Percentiles rank a stretch among this genome's conserved stretches.
Conservation (phyloP, 805 yeast species). For the Starmerella tilneyi region DNA sequence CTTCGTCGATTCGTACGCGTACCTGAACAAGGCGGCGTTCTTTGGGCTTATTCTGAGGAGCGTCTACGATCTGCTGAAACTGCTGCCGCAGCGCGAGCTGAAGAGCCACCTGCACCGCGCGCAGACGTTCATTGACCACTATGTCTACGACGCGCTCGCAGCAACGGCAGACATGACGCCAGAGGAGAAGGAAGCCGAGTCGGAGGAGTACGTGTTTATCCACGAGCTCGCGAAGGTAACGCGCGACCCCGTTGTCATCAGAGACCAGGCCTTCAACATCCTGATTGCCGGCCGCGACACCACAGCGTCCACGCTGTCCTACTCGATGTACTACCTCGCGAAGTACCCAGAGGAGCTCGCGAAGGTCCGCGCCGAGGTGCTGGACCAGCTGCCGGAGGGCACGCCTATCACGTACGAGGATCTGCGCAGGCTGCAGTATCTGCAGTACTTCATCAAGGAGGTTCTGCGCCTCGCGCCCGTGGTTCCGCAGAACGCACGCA, state of each 20-base stretch:
- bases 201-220: conserved; percentile 33
- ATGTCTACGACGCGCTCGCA: conserved; percentile 33
- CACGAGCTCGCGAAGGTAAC: conserved; percentile 39
- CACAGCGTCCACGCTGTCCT: conserved; percentile 40
- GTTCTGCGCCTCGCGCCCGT: conserved; percentile 39
- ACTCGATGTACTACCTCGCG: conserved; percentile 36
- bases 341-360: conserved; percentile 34
- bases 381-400: conserved; percentile 22
- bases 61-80: conserved; percentile 6
- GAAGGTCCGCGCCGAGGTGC: conserved; percentile 31
- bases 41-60: no score
- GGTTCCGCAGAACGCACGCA: conserved; percentile 39
- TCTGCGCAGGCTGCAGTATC: conserved; percentile 37
- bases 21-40: conserved; percentile 12
- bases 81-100: conserved; percentile 28
- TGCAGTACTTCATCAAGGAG: conserved; percentile 38
- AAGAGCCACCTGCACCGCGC: conserved; percentile 29
- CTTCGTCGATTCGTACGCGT: conserved; percentile 23
- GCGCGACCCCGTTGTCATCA: conserved; percentile 36
- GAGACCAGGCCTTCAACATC: conserved; percentile 40
- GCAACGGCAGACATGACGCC: conserved; percentile 8
- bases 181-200: conserved; percentile 4
- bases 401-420: conserved; percentile 33
- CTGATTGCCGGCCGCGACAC: conserved; percentile 44
- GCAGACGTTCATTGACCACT: conserved; percentile 32